Evolutionary conservation across 2,329 filamentous ascomycete genomes (phyloP).

Genomic region (Colletotrichum sp.): DNA sequence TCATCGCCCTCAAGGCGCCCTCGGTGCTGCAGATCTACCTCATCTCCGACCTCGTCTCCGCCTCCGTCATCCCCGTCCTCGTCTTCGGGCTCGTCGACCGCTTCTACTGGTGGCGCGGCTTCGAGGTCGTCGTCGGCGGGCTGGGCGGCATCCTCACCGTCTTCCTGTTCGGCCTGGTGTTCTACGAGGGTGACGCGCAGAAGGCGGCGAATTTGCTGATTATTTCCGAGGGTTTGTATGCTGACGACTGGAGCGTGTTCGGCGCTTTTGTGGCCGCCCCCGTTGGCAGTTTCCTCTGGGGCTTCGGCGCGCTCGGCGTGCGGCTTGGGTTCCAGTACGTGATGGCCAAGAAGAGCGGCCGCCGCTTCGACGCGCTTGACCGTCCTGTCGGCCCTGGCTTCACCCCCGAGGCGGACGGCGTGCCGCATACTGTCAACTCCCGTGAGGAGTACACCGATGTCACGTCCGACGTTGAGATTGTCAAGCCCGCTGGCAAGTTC

Average conservation of each 20-base stretch:
- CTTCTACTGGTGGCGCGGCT: slow-evolving; percentile 77
- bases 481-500: slow-evolving; percentile 56
- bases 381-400: slow-evolving; percentile 39
- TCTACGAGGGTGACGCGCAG: slow-evolving; percentile 75
- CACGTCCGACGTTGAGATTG: slow-evolving; percentile 35
- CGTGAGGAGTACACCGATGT: slow-evolving; percentile 28
- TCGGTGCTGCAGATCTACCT: slow-evolving; percentile 83
- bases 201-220: slow-evolving; percentile 72
- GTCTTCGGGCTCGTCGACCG: slow-evolving; percentile 72
- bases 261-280: slow-evolving; percentile 84
- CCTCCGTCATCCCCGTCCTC: slow-evolving; percentile 76
- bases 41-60: slow-evolving; percentile 80
- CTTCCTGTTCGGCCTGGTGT: slow-evolving; percentile 81
- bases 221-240: slow-evolving; percentile 76
- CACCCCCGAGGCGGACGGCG: neutral
- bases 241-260: slow-evolving; percentile 80
- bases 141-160: slow-evolving; percentile 80
- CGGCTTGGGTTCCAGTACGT: slow-evolving; percentile 65
- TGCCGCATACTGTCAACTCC: slow-evolving; percentile 23
- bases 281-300: slow-evolving; percentile 76
- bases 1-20: slow-evolving; percentile 76
- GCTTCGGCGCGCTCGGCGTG: slow-evolving; percentile 63
- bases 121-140: slow-evolving; percentile 80
- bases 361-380: slow-evolving; percentile 72
- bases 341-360: slow-evolving; percentile 61